Evolutionary conservation across 805 yeast genomes (phyloP).

Genomic region (Metschnikowia peoriensis): DNA sequence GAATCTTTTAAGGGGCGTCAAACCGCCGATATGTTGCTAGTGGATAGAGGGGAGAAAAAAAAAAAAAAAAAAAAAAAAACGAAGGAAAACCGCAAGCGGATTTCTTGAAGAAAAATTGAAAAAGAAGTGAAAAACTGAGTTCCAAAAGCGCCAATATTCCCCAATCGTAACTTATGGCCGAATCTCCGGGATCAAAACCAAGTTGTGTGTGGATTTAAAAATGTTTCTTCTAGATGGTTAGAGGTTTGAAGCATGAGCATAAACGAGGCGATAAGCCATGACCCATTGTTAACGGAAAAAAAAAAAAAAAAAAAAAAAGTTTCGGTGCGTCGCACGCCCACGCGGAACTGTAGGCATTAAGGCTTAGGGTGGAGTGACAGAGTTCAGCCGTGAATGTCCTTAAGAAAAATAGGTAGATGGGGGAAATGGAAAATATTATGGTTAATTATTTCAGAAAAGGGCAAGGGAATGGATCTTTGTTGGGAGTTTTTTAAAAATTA

Average conservation of each 20-base stretch:
- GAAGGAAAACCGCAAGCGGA: no score
- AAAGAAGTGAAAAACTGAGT: not conserved
- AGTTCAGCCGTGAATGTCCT: not conserved
- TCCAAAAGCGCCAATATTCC: not conserved
- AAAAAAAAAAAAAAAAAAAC: no score
- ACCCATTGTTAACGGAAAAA: not conserved
- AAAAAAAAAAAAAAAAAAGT: not conserved
- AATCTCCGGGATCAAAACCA: not conserved
- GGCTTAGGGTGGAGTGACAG: not conserved
- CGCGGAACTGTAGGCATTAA: not conserved
- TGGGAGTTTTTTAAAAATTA: no score
- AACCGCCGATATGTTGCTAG: no score
- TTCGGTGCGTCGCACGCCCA: not conserved
- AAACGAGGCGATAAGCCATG: not conserved
- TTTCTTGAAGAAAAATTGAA: no score
- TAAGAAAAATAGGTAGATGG: no score
- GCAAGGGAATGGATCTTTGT: no score
- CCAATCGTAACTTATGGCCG: not conserved
- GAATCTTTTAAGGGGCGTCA: no score
- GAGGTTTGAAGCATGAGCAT: not conserved
- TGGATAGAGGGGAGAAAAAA: no score
- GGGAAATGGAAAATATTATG: no score
- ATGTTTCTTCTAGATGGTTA: not conserved
- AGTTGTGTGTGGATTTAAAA: not conserved
- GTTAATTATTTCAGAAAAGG: no score